Conservation (phyloP, 352 stramenopile genomes). For the Phytophthora tentaculata region DNA sequence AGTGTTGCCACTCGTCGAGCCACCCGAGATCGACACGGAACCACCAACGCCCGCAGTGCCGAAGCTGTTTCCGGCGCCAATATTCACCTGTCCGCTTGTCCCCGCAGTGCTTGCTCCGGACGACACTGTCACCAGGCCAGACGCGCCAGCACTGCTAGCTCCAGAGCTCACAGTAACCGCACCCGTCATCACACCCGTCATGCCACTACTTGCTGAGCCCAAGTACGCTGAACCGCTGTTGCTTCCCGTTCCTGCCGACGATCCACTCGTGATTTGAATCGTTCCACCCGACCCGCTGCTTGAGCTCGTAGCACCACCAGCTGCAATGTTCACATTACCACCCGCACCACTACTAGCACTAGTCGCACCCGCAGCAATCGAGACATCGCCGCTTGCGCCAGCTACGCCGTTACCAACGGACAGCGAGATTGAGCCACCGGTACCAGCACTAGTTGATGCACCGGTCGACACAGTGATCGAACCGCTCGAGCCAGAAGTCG, state of each 20-base stretch:
- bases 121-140: constrained; percentile 37
- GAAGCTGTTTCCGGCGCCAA: constrained; percentile 32
- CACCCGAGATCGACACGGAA: constrained; percentile 2
- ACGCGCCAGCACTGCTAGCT: constrained; percentile 26
- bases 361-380: too few species aligned
- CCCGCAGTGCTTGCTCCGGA: constrained; percentile 37
- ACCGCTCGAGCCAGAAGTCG: too few species aligned
- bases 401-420: too few species aligned
- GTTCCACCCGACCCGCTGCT: constrained; percentile 41
- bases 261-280: constrained; percentile 36
- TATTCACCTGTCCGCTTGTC: neutral
- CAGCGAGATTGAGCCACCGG: too few species aligned
- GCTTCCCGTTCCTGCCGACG: constrained; percentile 24
- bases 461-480: too few species aligned
- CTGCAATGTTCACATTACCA: constrained; percentile 41
- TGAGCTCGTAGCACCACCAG: constrained; percentile 35
- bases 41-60: neutral
- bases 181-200: too few species aligned
- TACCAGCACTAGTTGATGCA: too few species aligned
- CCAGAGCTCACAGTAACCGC: constrained; percentile 27
- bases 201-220: too few species aligned
- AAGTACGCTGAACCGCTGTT: constrained; percentile 46
- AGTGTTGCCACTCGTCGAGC: neutral
- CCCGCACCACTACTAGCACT: too few species aligned
- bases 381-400: too few species aligned